Base-by-base conservation (phyloP, 768 basidiomycete genomes). In the Leccinum rimulosum region DNA sequence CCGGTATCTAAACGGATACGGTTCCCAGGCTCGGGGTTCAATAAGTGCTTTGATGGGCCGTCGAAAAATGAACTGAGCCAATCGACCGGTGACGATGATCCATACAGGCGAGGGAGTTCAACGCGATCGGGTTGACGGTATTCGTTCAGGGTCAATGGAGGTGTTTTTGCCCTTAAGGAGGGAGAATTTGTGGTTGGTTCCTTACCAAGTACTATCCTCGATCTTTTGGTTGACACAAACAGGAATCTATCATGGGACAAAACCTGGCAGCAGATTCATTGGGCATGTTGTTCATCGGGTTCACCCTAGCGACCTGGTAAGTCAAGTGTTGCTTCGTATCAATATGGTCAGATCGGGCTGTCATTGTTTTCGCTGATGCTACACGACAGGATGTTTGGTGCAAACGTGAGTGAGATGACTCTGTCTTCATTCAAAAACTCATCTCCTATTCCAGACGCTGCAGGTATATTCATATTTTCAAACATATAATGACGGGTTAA, bases 301-400 rank as follows among this genome's bases (percentile, higher is more conserved):
- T 45, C n/a, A 53, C 55, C n/a, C n/a, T 63, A 6, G 57, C 65
- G 12, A 64, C 61, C 1, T 66, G 58, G 61, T 64, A 27, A 56
- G 60, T 50, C 14, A 12, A 5, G 14, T 30, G 10, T 15, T 25
- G 8, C 17, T 3, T 2, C 5, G 22, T 33, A 22, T 48, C 40
- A 4, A 43, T 43, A 43, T 2, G n/a, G 10, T 43, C 43, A 43
- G n/a, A 43, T 43, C 3, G 4, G 48, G 5, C 1, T 12, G 19
- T 10, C n/a, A 45, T 31, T 19, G 17, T 27, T 49, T 50, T 50
- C 48, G 30, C 25, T 58, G 28, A 30, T 19, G 5, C 22, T 7
- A 10, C 31, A 33, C 5, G 4, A 22, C 52, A 64, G 63, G 56
- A 19, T 66, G 14, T 66, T 66, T 48, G 64, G 60, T 15, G 50